Evolutionary conservation across 2,329 filamentous ascomycete genomes (phyloP).

Genomic region (Neoarthrinium moseri): DNA sequence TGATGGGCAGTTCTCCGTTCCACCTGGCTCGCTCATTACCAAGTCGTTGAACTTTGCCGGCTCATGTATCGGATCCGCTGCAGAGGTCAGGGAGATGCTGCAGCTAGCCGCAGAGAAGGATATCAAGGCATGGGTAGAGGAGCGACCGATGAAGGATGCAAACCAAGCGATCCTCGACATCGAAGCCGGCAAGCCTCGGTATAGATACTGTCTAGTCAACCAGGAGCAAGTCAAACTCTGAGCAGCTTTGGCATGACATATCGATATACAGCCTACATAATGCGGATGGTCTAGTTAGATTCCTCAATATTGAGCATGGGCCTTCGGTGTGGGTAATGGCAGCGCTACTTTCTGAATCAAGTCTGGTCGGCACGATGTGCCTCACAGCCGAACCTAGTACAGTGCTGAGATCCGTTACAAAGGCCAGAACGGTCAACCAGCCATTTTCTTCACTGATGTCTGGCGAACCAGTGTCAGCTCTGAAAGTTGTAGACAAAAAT

Average conservation of each 20-base stretch:
- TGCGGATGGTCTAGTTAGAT: not conserved
- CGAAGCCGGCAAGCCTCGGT: conserved; percentile 10
- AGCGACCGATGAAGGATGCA: conserved; percentile 14
- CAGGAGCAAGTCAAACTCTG: not conserved
- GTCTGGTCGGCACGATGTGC: no score
- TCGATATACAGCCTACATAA: not conserved
- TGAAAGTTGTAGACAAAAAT: no score
- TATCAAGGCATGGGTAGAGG: conserved; percentile 40
- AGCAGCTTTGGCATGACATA: not conserved
- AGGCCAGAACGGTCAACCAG: no score
- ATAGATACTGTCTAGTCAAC: conserved; percentile 12
- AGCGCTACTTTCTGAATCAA: no score
- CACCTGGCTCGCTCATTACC: conserved; percentile 28
- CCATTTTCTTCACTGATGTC: no score
- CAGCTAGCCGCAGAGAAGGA: conserved; percentile 44
- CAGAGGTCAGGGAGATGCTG: conserved; percentile 51
- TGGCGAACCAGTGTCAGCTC: no score
- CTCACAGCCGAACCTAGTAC: no score
- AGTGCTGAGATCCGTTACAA: no score
- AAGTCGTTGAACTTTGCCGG: conserved; percentile 48
- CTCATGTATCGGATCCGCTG: conserved; percentile 38
- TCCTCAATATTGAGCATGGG: no score
- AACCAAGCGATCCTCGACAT: conserved; percentile 12
- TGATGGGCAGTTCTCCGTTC: conserved; percentile 25
- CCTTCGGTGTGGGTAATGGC: no score